Evolutionary conservation across 2,329 filamentous ascomycete genomes (phyloP).

Genomic region (Aspergillus sp.): DNA sequence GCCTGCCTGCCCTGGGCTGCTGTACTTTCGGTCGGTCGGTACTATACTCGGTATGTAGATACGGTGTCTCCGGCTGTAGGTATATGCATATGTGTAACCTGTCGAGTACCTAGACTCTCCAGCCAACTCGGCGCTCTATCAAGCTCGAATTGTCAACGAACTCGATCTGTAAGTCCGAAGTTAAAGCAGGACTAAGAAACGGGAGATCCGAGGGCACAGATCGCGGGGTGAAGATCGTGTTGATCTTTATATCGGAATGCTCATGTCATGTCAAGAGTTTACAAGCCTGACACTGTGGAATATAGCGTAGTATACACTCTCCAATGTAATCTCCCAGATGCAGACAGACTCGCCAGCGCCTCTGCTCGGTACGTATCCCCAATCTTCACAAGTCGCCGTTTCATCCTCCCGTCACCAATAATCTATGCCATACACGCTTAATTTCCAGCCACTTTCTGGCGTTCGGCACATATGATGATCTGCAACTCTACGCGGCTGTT

Average conservation of each 20-base stretch:
- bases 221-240: background rate
- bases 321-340: background rate
- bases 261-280: background rate
- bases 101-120: too few relatives aligned
- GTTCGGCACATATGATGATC: too few relatives aligned
- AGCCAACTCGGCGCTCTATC: background rate
- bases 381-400: too few relatives aligned
- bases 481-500: too few relatives aligned
- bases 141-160: background rate
- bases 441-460: too few relatives aligned
- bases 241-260: too few relatives aligned
- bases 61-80: too few relatives aligned
- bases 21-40: background rate
- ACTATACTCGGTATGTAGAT: too few relatives aligned
- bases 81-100: too few relatives aligned
- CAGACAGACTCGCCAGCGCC: background rate
- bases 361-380: background rate
- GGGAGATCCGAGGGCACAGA: background rate
- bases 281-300: background rate
- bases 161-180: too few relatives aligned
- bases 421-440: too few relatives aligned
- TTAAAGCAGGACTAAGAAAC: background rate
- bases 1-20: background rate
- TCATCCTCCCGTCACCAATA: too few relatives aligned
- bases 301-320: background rate